Evolutionary conservation across 768 basidiomycete species (phyloP).

Genomic region (Boletus subparvulus): DNA sequence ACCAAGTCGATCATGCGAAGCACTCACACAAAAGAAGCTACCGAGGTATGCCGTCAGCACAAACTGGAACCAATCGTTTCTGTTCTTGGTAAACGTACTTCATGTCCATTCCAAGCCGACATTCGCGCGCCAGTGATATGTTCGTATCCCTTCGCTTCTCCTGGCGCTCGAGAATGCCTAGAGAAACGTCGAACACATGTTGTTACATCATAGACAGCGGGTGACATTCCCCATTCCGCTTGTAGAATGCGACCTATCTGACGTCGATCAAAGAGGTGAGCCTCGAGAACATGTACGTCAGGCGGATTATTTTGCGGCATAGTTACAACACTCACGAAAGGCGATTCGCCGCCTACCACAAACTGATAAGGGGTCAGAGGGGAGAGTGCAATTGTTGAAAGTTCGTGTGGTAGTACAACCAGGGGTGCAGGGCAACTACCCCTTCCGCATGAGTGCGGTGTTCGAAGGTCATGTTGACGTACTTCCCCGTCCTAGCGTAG

Average conservation of each 20-base stretch:
- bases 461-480: conserved; percentile 82
- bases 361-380: conserved; percentile 80
- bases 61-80: neutral
- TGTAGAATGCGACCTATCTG: conserved; percentile 59
- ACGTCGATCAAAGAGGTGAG: conserved; percentile 72
- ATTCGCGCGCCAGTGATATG: conserved; percentile 79
- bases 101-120: conserved; percentile 69
- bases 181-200: conserved; percentile 85
- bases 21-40: conserved; percentile 66
- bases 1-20: neutral
- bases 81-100: conserved; percentile 43
- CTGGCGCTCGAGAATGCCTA: conserved; percentile 37
- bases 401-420: conserved; percentile 58
- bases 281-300: conserved; percentile 11
- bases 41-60: conserved; percentile 12
- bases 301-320: neutral
- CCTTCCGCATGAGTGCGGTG: conserved; percentile 58
- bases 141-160: conserved; percentile 42
- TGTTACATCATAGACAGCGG: conserved; percentile 50
- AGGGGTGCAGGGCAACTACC: conserved; percentile 69
- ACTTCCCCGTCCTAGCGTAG: conserved; percentile 74
- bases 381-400: conserved; percentile 75
- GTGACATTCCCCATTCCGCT: conserved; percentile 69
- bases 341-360: conserved; percentile 79
- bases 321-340: conserved; percentile 53